Evolutionary conservation across 176 grass and related monocot genomes (phyloP).

Genomic region (Bothriochloa decipiens): DNA sequence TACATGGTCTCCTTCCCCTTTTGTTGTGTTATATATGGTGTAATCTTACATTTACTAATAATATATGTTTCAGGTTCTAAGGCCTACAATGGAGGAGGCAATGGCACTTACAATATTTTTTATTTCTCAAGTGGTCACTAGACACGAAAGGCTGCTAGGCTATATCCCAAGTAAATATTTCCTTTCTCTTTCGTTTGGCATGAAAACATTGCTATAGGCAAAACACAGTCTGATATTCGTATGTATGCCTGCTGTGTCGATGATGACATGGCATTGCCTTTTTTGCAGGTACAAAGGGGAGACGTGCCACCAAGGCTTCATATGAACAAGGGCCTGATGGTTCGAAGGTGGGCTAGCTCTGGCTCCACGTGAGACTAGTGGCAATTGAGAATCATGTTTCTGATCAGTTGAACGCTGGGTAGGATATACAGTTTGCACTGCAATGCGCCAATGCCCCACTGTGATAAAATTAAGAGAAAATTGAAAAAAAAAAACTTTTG

Average conservation of each 20-base stretch:
- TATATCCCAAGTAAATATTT: background rate
- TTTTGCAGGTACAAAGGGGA: background rate
- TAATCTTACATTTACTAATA: background rate
- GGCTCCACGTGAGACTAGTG: background rate
- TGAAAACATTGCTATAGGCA: background rate
- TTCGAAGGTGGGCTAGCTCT: background rate
- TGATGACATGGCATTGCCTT: background rate
- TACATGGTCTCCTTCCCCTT: background rate
- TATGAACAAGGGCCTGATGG: background rate
- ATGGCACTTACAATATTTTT: background rate
- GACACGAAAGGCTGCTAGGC: background rate
- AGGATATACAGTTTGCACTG: too few relatives aligned
- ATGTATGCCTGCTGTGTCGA: background rate
- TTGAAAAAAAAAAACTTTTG: too few relatives aligned
- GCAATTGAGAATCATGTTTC: background rate
- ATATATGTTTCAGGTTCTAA: background rate
- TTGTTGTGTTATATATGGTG: background rate
- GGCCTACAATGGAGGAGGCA: conserved; percentile 3
- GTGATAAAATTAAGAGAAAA: too few relatives aligned
- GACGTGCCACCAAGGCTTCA: background rate
- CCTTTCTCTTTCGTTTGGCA: background rate
- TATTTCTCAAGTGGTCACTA: background rate
- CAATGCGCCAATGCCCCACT: too few relatives aligned
- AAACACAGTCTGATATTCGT: background rate
- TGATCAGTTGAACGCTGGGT: too few relatives aligned